Evolutionary conservation across 257 asterid genomes (phyloP).

Genomic region (Jaltomata sinuosa): DNA sequence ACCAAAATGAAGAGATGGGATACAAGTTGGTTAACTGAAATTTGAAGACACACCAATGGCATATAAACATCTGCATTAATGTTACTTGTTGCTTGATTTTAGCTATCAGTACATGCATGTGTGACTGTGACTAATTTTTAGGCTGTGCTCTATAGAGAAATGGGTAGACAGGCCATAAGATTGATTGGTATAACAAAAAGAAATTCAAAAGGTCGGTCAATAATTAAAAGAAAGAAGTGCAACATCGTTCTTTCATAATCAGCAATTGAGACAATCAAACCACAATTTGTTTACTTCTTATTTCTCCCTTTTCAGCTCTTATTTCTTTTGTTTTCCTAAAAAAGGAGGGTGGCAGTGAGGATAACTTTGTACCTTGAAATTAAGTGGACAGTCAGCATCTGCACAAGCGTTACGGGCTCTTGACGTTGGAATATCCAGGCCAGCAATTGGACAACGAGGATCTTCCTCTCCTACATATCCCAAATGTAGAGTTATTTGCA

Average conservation of each 20-base stretch:
- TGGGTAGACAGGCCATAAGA: background rate
- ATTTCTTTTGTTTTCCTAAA: background rate
- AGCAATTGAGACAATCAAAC: background rate
- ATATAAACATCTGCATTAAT: background rate
- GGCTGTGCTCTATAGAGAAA: background rate
- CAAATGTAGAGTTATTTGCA: background rate
- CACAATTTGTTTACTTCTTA: background rate
- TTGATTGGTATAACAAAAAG: background rate
- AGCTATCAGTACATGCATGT: background rate
- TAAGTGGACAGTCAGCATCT: slow-evolving; percentile 18
- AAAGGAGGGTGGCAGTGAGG: background rate
- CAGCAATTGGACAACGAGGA: slow-evolving; percentile 74
- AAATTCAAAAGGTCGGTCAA: background rate
- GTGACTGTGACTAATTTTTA: background rate
- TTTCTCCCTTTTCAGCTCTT: background rate
- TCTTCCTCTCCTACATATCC: slow-evolving; percentile 50
- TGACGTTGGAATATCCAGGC: slow-evolving; percentile 49
- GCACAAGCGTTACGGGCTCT: slow-evolving; percentile 30
- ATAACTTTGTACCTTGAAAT: slow-evolving; percentile 41
- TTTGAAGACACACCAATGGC: background rate
- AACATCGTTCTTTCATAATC: background rate
- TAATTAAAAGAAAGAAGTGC: background rate
- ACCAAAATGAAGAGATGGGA: background rate
- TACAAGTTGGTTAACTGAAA: background rate
- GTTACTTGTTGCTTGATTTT: background rate